Conservation (phyloP, 73 alveolate species). For the Loxodes magnus region DNA sequence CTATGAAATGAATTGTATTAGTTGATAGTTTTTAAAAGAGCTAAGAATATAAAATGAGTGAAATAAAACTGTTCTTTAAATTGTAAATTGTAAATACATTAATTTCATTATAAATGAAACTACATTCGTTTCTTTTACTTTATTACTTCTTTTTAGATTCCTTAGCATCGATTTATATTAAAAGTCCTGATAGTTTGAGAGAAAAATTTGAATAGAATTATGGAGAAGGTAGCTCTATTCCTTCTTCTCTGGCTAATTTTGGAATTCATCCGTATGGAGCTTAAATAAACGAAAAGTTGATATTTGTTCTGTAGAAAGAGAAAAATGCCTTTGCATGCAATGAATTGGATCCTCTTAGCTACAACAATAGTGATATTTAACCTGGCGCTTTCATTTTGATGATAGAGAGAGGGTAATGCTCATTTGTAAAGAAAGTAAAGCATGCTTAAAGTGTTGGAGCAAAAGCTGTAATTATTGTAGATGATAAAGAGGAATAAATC, state of each 20-base stretch:
- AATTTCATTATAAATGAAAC: too few relatives aligned
- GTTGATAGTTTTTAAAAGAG: too few relatives aligned
- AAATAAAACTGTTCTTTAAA: too few relatives aligned
- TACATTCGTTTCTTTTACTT: too few relatives aligned
- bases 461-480: constrained; percentile 33
- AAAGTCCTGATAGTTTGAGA: too few relatives aligned
- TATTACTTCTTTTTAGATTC: too few relatives aligned
- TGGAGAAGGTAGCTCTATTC: too few relatives aligned
- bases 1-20: too few relatives aligned
- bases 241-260: constrained; percentile 10
- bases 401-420: constrained; percentile 37
- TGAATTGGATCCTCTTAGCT: neutral
- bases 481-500: constrained; percentile 24
- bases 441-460: constrained; percentile 45
- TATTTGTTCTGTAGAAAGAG: neutral
- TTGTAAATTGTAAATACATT: too few relatives aligned
- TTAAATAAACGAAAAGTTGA: neutral
- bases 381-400: neutral
- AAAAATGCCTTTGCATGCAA: neutral
- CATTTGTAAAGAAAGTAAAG: constrained; percentile 38
- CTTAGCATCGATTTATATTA: too few relatives aligned
- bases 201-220: too few relatives aligned
- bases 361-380: neutral
- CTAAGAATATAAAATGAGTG: too few relatives aligned
- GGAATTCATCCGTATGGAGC: constrained; percentile 7